Base-by-base conservation (phyloP, 345 rosid species). In the Salix caprea region DNA sequence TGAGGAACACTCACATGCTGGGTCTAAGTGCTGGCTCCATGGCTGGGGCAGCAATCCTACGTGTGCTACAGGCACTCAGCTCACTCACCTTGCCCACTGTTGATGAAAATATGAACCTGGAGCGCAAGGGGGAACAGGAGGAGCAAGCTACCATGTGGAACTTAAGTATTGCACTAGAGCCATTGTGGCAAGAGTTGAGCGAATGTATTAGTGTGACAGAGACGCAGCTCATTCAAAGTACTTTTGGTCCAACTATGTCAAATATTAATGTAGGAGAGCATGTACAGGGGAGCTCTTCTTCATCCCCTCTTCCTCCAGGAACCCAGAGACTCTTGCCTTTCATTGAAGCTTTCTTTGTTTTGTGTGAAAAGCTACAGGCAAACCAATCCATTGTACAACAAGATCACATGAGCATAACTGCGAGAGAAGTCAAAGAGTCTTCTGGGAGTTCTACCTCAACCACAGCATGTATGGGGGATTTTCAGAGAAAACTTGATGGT, bases 331-430 rank as follows among this genome's bases (percentile, higher is more conserved):
- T 95, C 74, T 89, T 95, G 71, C 97, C 99, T 65, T 92, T 91
- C 73, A 91, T 95, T 54, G 99, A 95, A 79, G 99, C 99, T 62
- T 95, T 95, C 87, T 93, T 95, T 87, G 94, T 95, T 64, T 85
- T 93, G 82, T 93, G 97, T 80, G 97, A 93, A 81, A 95, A 91
- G 86, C 88, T 91, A 69, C 97, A 91, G 81, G 91, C 89, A 60
- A 85, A 83, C 65, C 81, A 80, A 67, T 80, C 83, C 70, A 37
- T 82, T 64, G 46, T 81, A 76, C 99, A 89, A 81, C 98, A 86
- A 86, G 97, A 93, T 83, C 86, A 85, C 67, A 87, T 79, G 16
- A 85, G 81, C 85, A 84, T 88, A 71, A 91, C 96, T 79, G 92
- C 96, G 8, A 89, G 77, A 19, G 99, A 92, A 88, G 96, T 94